Evolutionary conservation across 768 basidiomycete genomes (phyloP).

Genomic region (Albatrellus ellisii): DNA sequence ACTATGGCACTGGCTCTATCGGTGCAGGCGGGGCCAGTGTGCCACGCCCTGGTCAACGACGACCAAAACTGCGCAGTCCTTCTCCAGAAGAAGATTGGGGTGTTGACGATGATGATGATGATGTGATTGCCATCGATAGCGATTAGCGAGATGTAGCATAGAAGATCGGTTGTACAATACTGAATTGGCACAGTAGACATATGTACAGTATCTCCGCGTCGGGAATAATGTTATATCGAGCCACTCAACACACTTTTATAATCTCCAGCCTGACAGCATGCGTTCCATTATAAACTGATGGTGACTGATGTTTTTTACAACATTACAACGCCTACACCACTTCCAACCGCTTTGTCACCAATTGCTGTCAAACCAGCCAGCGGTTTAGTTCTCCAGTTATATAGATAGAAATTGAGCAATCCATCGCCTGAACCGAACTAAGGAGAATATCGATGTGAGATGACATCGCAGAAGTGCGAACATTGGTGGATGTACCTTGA

Average conservation of each 20-base stretch:
- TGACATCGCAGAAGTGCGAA: background rate
- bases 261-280: too few species aligned
- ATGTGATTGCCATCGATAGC: conserved; percentile 76
- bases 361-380: conserved; percentile 56
- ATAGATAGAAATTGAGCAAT: conserved; percentile 81
- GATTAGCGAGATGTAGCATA: too few species aligned
- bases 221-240: too few species aligned
- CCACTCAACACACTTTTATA: too few species aligned
- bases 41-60: conserved; percentile 29
- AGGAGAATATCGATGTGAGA: conserved; percentile 6
- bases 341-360: conserved; percentile 45
- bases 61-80: conserved; percentile 36
- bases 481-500: conserved; percentile 46
- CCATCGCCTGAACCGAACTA: conserved; percentile 94
- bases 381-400: conserved; percentile 85
- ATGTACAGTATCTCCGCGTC: too few species aligned
- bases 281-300: too few species aligned
- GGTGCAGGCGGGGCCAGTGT: conserved; percentile 45
- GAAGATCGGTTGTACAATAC: too few species aligned
- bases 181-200: too few species aligned
- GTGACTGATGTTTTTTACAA: conserved; percentile 50
- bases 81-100: conserved; percentile 62
- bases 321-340: conserved; percentile 91
- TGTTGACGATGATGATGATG: conserved; percentile 61
- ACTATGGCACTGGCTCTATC: conserved; percentile 22